These are phyloP conservation scores for Aspergillus bombycis DNA, from an alignment of 2,329 filamentous ascomycete species.

Conservation along the genomic window DNA sequence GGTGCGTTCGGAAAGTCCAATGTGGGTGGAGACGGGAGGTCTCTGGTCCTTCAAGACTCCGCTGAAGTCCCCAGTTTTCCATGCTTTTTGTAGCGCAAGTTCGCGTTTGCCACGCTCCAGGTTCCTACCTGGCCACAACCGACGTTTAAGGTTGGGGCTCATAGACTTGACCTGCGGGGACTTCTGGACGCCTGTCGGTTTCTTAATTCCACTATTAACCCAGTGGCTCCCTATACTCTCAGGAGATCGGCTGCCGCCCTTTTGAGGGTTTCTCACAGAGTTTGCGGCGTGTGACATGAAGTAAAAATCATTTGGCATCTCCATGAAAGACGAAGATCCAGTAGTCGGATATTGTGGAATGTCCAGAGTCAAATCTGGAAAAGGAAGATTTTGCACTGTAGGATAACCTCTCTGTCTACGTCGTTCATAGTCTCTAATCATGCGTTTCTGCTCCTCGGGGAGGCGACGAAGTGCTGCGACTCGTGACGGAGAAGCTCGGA, in stretches of 20 bases:
- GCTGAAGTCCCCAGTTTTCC: background rate
- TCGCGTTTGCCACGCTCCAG: constrained; percentile 2
- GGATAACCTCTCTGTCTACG: constrained; percentile 18
- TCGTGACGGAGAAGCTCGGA: constrained; percentile 16
- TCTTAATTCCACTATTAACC: background rate
- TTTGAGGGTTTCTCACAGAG: background rate
- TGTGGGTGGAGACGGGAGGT: background rate
- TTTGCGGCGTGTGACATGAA: background rate
- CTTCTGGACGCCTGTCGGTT: constrained; percentile 1
- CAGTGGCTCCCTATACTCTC: background rate
- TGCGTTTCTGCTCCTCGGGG: constrained; percentile 19
- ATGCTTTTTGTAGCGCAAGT: background rate
- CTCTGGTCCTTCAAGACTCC: background rate
- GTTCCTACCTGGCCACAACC: constrained; percentile 4
- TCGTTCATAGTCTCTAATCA: constrained; percentile 16
- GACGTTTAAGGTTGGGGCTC: constrained; percentile 14
- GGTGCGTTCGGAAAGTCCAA: background rate
- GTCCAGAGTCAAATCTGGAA: constrained; percentile 19
- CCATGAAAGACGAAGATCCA: background rate
- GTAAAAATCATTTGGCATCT: background rate
- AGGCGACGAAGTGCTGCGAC: constrained; percentile 17
- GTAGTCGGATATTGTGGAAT: constrained; percentile 10
- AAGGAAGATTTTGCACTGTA: constrained; percentile 17
- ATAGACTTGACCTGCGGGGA: background rate
- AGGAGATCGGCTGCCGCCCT: too few species aligned